Evolutionary conservation across 176 grass and related monocot species (phyloP).

Genomic region (Luzula sylvatica): DNA sequence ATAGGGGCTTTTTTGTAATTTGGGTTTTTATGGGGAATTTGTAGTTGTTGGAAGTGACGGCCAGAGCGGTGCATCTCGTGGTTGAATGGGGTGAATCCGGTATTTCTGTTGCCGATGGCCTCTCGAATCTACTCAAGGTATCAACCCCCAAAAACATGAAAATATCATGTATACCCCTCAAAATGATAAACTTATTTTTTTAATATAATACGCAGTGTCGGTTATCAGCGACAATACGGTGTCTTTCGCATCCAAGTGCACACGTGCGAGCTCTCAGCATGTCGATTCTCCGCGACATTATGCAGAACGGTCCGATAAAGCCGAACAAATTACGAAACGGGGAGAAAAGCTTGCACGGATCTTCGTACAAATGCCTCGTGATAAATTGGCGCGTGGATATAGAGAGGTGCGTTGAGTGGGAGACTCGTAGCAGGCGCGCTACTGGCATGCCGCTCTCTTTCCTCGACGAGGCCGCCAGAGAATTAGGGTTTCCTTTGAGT

Average conservation of each 20-base stretch:
- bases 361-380: slow-evolving; percentile 51
- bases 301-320: slow-evolving; percentile 38
- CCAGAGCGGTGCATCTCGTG: slow-evolving; percentile 84
- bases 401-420: slow-evolving; percentile 81
- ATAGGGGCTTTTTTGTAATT: neutral
- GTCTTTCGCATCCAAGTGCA: slow-evolving; percentile 89
- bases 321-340: slow-evolving; percentile 32
- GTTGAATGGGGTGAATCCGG: slow-evolving; percentile 80
- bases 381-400: slow-evolving; percentile 77
- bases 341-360: slow-evolving; percentile 33
- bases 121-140: slow-evolving; percentile 91
- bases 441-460: slow-evolving; percentile 68
- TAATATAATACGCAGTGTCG: slow-evolving; percentile 67
- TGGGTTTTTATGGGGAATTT: neutral
- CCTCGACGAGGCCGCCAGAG: slow-evolving; percentile 46
- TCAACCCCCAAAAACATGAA: neutral
- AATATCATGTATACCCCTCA: too few relatives aligned
- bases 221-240: slow-evolving; percentile 78
- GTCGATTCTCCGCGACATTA: slow-evolving; percentile 75
- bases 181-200: neutral
- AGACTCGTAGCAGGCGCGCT: slow-evolving; percentile 70
- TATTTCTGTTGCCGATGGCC: slow-evolving; percentile 73
- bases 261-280: slow-evolving; percentile 90
- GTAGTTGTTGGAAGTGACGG: slow-evolving; percentile 92
- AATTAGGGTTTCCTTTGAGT: slow-evolving; percentile 66